Conservation (phyloP, 2,329 filamentous ascomycete genomes). For the Stachybotrys echinatus region DNA sequence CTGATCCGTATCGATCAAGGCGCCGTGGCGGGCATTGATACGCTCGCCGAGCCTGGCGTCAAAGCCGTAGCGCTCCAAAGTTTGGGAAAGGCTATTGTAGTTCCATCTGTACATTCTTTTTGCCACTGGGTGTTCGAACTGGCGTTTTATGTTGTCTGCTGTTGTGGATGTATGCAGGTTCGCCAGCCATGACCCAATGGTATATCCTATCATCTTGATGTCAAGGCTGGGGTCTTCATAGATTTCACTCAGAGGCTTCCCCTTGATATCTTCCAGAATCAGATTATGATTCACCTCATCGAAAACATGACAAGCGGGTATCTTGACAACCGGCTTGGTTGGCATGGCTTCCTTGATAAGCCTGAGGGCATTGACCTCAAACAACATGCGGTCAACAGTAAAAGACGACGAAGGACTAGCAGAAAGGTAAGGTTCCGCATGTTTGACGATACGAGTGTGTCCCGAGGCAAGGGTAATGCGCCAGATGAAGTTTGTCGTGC, state of each 20-base stretch:
- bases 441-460: neutral
- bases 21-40: neutral
- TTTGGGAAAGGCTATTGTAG: neutral
- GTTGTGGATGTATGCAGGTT: neutral
- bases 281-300: neutral
- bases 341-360: too few relatives aligned
- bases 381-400: neutral
- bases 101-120: conserved; percentile 1
- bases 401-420: neutral
- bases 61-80: neutral
- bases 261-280: neutral
- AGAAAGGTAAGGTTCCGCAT: neutral
- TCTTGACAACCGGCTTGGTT: too few relatives aligned
- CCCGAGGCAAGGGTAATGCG: neutral
- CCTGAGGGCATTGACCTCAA: neutral
- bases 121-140: neutral
- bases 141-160: neutral
- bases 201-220: neutral
- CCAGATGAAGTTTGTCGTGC: neutral
- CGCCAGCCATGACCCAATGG: neutral
- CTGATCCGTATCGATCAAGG: neutral
- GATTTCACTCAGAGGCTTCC: neutral
- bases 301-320: too few relatives aligned
- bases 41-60: neutral
- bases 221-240: neutral